Percentiles rank a stretch among this genome's conserved stretches.
Evolutionary conservation across 331 rosid species (phyloP).

Genomic region (Phaseolus coccineus): DNA sequence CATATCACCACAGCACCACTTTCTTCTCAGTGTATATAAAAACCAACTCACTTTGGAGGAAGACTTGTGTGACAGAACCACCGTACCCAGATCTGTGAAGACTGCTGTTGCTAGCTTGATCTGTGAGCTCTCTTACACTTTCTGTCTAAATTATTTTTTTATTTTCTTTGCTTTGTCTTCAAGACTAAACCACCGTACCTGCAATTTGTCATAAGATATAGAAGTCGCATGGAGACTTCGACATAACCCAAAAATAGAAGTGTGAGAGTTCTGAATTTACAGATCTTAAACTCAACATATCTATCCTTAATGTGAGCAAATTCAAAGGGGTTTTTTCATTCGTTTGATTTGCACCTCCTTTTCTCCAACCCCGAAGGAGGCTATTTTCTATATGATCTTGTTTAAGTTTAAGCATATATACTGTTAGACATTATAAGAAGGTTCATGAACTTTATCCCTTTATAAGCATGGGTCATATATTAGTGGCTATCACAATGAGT

Average conservation of each 20-base stretch:
- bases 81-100: slow-evolving; percentile 41
- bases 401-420: slow-evolving; percentile 5
- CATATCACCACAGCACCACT: not conserved
- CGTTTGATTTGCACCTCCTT: not conserved
- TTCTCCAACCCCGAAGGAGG: not conserved
- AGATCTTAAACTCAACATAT: slow-evolving; percentile 26
- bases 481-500: slow-evolving; percentile 69
- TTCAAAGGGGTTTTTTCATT: not conserved
- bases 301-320: not conserved
- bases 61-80: slow-evolving; percentile 40
- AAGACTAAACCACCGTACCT: not conserved
- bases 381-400: not conserved
- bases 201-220: slow-evolving; percentile 6
- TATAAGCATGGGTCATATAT: slow-evolving; percentile 46
- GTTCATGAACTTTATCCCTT: slow-evolving; percentile 42
- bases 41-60: slow-evolving; percentile 33
- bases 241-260: not conserved
- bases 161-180: not conserved
- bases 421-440: slow-evolving; percentile 43
- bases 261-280: not conserved
- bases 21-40: slow-evolving; percentile 13
- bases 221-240: not conserved
- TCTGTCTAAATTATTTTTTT: not conserved
- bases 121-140: slow-evolving; percentile 46
- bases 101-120: slow-evolving; percentile 34